Conservation (phyloP, 331 rosid genomes). For the Quercus phellos region DNA sequence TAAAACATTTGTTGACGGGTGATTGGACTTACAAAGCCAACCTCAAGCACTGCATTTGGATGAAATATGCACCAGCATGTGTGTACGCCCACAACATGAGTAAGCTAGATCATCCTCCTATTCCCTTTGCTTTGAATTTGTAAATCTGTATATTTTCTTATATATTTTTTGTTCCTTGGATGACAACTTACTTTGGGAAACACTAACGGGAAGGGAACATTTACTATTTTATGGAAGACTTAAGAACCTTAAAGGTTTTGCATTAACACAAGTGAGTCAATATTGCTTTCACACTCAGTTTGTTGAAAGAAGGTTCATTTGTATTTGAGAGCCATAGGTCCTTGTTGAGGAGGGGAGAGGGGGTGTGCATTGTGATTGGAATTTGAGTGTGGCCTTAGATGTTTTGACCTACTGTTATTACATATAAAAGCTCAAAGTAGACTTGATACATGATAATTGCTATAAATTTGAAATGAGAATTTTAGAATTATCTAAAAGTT, state of each 20-base stretch:
- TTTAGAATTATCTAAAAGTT: too few species aligned
- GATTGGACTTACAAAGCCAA: slow-evolving; percentile 86
- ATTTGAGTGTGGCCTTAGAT: background rate
- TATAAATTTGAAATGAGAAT: too few species aligned
- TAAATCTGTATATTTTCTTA: background rate
- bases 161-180: background rate
- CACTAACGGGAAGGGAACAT: slow-evolving; percentile 79
- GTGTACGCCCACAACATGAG: slow-evolving; percentile 94
- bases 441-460: too few species aligned
- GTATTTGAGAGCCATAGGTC: background rate
- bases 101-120: slow-evolving; percentile 31
- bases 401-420: too few species aligned
- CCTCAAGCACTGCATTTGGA: slow-evolving; percentile 65
- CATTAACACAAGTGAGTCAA: slow-evolving; percentile 50
- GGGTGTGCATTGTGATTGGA: too few species aligned
- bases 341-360: background rate
- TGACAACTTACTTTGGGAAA: slow-evolving; percentile 68
- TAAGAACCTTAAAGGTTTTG: slow-evolving; percentile 59
- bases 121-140: too few species aligned
- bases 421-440: too few species aligned
- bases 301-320: background rate
- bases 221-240: slow-evolving; percentile 82
- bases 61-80: slow-evolving; percentile 79
- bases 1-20: slow-evolving; percentile 35
- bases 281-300: background rate